Conservation (phyloP, 805 yeast genomes). For the Zygoascus biomembranicola region DNA sequence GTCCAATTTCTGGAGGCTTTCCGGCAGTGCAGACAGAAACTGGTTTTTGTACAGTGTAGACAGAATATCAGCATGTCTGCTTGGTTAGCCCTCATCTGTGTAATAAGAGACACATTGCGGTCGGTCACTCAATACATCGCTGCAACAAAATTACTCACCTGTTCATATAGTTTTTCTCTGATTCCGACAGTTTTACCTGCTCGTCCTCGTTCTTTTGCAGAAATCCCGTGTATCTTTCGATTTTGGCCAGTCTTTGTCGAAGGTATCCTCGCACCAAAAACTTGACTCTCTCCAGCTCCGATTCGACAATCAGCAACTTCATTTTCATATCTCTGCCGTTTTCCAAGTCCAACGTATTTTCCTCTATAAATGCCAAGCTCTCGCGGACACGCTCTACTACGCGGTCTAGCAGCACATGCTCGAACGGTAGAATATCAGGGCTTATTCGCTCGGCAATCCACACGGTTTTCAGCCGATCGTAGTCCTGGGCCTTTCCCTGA, state of each 20-base stretch:
- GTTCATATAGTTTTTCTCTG: conserved; percentile 61
- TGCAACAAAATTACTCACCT: conserved; percentile 18
- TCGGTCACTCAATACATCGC: neutral
- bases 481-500: conserved; percentile 34
- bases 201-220: conserved; percentile 40
- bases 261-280: conserved; percentile 75
- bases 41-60: conserved; percentile 57
- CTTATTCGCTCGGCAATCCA: conserved; percentile 84
- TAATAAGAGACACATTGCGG: too few relatives aligned
- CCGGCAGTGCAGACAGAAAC: conserved; percentile 62
- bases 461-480: conserved; percentile 42
- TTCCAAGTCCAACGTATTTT: conserved; percentile 69
- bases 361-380: conserved; percentile 72
- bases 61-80: conserved; percentile 52
- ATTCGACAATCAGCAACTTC: conserved; percentile 76
- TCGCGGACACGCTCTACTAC: conserved; percentile 49
- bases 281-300: conserved; percentile 82
- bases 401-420: conserved; percentile 48
- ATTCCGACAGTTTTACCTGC: conserved; percentile 40
- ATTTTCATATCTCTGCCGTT: conserved; percentile 55
- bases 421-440: conserved; percentile 79
- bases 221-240: conserved; percentile 60
- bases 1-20: conserved; percentile 60
- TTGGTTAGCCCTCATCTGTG: too few relatives aligned
- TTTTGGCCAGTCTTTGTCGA: conserved; percentile 61